phyloP scores from a whole-genome alignment of 106 monocot species.

The Dactylorhiza incarnata region DNA sequence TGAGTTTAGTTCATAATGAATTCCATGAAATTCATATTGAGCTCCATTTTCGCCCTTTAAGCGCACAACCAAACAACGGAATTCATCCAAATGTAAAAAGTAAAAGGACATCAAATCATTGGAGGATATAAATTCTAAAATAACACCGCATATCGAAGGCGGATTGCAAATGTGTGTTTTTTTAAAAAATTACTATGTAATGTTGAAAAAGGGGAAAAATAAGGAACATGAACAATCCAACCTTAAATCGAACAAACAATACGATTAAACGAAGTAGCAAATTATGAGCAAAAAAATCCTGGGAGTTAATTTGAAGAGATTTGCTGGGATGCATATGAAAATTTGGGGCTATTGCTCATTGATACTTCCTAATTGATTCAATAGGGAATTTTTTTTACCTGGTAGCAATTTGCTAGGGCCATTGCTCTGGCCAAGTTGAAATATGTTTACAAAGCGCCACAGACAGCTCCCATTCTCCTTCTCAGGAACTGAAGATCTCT shows the following conservation, averaged over 20 bases:
- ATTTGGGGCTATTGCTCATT: not conserved
- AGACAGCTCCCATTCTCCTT: slow-evolving; percentile 51
- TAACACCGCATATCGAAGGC: no score
- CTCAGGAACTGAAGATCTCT: slow-evolving; percentile 6
- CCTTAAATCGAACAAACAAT: not conserved
- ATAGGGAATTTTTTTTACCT: not conserved
- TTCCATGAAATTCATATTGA: no score
- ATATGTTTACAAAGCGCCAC: slow-evolving; percentile 50
- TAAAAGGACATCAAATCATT: no score
- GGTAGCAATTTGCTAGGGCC: slow-evolving; percentile 36
- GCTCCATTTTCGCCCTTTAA: no score
- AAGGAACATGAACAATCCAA: not conserved
- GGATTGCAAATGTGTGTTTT: no score
- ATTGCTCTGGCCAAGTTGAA: slow-evolving; percentile 46
- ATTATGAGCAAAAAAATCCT: not conserved
- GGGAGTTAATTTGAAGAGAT: not conserved
- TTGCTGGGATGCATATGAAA: not conserved
- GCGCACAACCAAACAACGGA: no score
- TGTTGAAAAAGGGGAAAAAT: not conserved
- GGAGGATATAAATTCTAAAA: no score
- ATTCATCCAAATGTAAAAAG: no score
- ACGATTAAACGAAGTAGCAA: not conserved
- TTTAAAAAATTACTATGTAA: not conserved
- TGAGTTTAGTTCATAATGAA: no score
- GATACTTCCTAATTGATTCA: not conserved